These are phyloP conservation scores for Neonectria hederae DNA, from an alignment of 2,329 filamentous ascomycete species.

Conservation along the genomic window DNA sequence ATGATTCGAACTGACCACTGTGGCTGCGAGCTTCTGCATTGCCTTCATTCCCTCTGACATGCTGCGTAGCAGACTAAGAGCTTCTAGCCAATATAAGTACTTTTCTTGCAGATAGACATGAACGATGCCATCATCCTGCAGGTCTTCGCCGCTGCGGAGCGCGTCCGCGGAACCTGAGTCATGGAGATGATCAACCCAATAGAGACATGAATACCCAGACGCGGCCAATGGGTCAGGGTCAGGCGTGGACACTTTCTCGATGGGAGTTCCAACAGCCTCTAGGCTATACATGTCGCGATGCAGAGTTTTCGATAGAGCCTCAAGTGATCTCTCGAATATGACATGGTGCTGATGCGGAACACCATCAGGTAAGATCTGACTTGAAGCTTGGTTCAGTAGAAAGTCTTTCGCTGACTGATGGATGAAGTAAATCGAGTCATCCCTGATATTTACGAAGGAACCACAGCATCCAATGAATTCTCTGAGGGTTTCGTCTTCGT, in stretches of 20 bases:
- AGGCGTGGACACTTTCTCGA: constrained; percentile 18
- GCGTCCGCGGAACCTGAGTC: neutral
- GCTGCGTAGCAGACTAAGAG: constrained; percentile 49
- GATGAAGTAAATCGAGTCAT: constrained; percentile 47
- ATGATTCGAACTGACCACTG: neutral
- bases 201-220: constrained; percentile 32
- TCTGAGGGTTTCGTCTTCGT: constrained; percentile 26
- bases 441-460: constrained; percentile 50
- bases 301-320: constrained; percentile 43
- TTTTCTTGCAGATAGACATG: neutral
- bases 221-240: constrained; percentile 24
- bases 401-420: constrained; percentile 57
- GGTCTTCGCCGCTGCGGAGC: neutral
- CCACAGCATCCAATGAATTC: constrained; percentile 48
- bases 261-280: constrained; percentile 12
- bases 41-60: neutral
- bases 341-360: constrained; percentile 38
- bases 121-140: neutral
- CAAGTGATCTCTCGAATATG: constrained; percentile 49
- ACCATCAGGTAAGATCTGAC: constrained; percentile 45
- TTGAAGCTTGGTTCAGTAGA: constrained; percentile 40
- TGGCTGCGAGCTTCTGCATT: neutral
- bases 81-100: constrained; percentile 55
- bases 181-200: constrained; percentile 37
- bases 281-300: constrained; percentile 50